Percentiles rank a stretch among this genome's conserved stretches.
phyloP scores from a whole-genome alignment of 495 filamentous ascomycete species.

The Geoglossum glabrum region DNA sequence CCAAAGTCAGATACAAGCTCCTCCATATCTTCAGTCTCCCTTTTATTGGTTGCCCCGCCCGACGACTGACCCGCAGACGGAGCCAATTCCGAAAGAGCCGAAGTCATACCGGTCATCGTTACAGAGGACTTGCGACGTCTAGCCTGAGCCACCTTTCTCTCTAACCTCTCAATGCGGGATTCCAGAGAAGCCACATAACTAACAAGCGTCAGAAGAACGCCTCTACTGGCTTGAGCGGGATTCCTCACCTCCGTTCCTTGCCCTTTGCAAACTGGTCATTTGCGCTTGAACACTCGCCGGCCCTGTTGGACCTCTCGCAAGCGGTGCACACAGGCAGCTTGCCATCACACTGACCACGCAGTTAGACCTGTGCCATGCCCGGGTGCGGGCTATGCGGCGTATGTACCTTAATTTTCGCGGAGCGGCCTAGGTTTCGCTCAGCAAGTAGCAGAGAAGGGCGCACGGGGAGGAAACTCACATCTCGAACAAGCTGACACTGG shows the following conservation, averaged over 20 bases:
- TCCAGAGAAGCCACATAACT: constrained; percentile 84
- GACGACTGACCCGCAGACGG: constrained; percentile 22
- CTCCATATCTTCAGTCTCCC: constrained; percentile 22
- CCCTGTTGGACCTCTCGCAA: constrained; percentile 67
- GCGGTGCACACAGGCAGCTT: constrained; percentile 86
- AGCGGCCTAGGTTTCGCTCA: constrained; percentile 22
- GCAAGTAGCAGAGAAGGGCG: neutral
- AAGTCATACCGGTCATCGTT: constrained; percentile 18
- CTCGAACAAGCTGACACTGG: constrained; percentile 84
- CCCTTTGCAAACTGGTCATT: constrained; percentile 87
- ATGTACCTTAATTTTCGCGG: constrained; percentile 57
- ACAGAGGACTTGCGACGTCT: constrained; percentile 34
- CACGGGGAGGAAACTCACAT: constrained; percentile 23
- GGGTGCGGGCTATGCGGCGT: too few species aligned
- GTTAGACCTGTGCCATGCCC: neutral
- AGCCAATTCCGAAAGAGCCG: neutral
- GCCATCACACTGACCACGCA: constrained; percentile 50
- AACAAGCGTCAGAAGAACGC: neutral
- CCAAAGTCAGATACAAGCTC: constrained; percentile 26
- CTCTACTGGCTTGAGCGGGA: constrained; percentile 17
- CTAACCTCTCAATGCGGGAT: constrained; percentile 66
- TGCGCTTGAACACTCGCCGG: constrained; percentile 70
- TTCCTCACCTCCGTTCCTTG: constrained; percentile 52
- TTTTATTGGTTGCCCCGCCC: constrained; percentile 13
- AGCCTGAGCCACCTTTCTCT: constrained; percentile 45